A percentile compares a stretch with the other conserved stretches of the same genome.
These are phyloP conservation scores for Botrytis tulipae DNA, from an alignment of 2,329 filamentous ascomycete species.

Conservation along the genomic window DNA sequence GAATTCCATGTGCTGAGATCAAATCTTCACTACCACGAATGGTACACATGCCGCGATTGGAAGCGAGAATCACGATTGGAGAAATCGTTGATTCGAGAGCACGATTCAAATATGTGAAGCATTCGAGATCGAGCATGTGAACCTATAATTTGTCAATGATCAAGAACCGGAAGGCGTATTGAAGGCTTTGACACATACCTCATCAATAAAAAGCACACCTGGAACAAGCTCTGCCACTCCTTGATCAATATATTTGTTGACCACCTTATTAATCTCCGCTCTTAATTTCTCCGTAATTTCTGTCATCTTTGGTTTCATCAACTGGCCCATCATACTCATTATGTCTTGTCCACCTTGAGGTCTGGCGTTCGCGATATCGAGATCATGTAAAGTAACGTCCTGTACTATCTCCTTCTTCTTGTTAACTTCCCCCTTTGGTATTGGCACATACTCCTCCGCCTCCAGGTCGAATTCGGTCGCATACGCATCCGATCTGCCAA, in stretches of 20 bases:
- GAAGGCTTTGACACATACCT: slow-evolving; percentile 57
- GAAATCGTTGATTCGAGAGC: slow-evolving; percentile 94
- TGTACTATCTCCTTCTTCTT: slow-evolving; percentile 99
- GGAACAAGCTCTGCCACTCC: slow-evolving; percentile 97
- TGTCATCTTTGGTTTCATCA: slow-evolving; percentile 99
- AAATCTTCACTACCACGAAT: slow-evolving; percentile 84
- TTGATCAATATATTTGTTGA: slow-evolving; percentile 98
- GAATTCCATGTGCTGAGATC: slow-evolving; percentile 87
- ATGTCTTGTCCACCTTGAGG: slow-evolving; percentile 98
- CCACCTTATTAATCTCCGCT: slow-evolving; percentile 97
- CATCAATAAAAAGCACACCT: slow-evolving; percentile 96
- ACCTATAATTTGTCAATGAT: slow-evolving; percentile 55
- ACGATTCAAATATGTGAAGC: slow-evolving; percentile 97
- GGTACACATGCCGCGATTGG: slow-evolving; percentile 90
- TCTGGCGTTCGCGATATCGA: slow-evolving; percentile 92
- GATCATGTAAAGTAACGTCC: slow-evolving; percentile 93
- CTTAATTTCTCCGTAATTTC: slow-evolving; percentile 98
- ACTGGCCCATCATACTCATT: slow-evolving; percentile 99
- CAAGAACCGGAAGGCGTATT: slow-evolving; percentile 5
- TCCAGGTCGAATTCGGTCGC: slow-evolving; percentile 98
- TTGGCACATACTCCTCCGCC: slow-evolving; percentile 97
- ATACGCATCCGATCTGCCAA: slow-evolving; percentile 93
- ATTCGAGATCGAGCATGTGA: slow-evolving; percentile 99
- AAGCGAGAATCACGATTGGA: slow-evolving; percentile 95
- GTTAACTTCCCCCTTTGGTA: slow-evolving; percentile 97